Evolutionary conservation across 495 filamentous ascomycete genomes (phyloP).

Genomic region (Aspergillus olivimuriae): DNA sequence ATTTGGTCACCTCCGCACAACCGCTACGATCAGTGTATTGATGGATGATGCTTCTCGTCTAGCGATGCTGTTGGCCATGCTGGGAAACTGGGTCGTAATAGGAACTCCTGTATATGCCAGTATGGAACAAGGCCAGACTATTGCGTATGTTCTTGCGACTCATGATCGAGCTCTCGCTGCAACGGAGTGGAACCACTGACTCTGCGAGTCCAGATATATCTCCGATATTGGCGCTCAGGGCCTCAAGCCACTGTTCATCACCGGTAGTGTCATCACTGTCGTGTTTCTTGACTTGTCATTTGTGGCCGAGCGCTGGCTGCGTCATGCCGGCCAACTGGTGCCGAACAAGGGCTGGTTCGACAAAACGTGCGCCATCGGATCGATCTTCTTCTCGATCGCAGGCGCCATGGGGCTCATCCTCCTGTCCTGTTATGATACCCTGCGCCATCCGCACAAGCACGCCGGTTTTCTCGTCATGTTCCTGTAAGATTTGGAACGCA

Average conservation of each 20-base stretch:
- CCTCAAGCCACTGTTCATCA: conserved; percentile 83
- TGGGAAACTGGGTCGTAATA: conserved; percentile 61
- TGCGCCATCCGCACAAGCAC: conserved; percentile 57
- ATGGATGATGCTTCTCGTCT: too few relatives aligned
- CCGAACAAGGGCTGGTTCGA: conserved; percentile 62
- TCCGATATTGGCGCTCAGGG: conserved; percentile 72
- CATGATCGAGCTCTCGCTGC: conserved; percentile 2
- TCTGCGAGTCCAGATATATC: conserved; percentile 51
- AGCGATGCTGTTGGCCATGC: conserved; percentile 65
- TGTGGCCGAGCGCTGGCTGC: conserved; percentile 72
- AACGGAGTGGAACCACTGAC: not conserved
- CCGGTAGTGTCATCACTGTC: conserved; percentile 70
- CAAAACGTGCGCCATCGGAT: conserved; percentile 60
- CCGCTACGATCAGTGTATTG: too few relatives aligned
- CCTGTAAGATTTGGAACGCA: conserved; percentile 55
- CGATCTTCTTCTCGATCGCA: conserved; percentile 66
- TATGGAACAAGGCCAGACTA: conserved; percentile 57
- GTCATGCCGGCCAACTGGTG: conserved; percentile 65
- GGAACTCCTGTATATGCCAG: conserved; percentile 56
- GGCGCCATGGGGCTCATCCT: conserved; percentile 77
- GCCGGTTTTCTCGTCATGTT: conserved; percentile 76
- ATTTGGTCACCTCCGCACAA: conserved; percentile 8
- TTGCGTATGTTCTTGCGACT: conserved; percentile 54
- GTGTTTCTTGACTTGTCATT: conserved; percentile 82
- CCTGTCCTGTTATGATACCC: conserved; percentile 79